Evolutionary conservation across 192 early-diverging fungal genomes (phyloP), one percentile per base, ranked within the genome.

Genomic region (Piromyces finnis): DNA sequence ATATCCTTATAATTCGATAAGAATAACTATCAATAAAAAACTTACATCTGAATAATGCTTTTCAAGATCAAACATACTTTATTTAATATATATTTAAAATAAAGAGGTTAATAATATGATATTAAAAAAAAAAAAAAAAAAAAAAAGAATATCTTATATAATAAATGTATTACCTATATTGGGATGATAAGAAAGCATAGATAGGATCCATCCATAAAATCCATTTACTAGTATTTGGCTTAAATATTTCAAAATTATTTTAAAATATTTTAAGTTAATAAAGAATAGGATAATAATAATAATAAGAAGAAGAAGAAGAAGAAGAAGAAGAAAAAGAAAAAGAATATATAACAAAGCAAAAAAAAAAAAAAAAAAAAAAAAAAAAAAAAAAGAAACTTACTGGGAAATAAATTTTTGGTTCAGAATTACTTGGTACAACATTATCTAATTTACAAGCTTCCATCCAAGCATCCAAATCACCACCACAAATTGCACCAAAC

Each of bases 401-500:
- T 27, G 51, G 51, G 51, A 68, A 68, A 68, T 68, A 68, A n/a
- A 68, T 68, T n/a, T 27, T 68, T 68, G 51, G 51, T 27, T 68
- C 51, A n/a, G 51, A 17, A 68, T 26, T 11, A 68, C 2, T 22
- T 68, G 51, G 51, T n/a, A n/a, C 18, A 16, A 83, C 81, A 83
- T n/a, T 78, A 78, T 79, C 79, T 82, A 87, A 86, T 87, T 89
- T 86, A 82, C 90, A 88, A 29, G 91, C 91, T 79, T 84, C 81
- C 68, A 93, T 87, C 91, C 91, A 96, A 80, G 93, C 93, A 81
- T 92, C 92, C 81, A 94, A 87, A 77, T 86, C 88, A 11, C 92
- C 94, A 30, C 93, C 94, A 86, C 93, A 94, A 28, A 96, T 89
- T 28, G 89, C 94, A 16, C 92, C 92, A 86, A 93, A 91, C 30